These are phyloP conservation scores for Pythium brassicae DNA, from an alignment of 352 stramenopile genomes.

Conservation along the genomic window DNA sequence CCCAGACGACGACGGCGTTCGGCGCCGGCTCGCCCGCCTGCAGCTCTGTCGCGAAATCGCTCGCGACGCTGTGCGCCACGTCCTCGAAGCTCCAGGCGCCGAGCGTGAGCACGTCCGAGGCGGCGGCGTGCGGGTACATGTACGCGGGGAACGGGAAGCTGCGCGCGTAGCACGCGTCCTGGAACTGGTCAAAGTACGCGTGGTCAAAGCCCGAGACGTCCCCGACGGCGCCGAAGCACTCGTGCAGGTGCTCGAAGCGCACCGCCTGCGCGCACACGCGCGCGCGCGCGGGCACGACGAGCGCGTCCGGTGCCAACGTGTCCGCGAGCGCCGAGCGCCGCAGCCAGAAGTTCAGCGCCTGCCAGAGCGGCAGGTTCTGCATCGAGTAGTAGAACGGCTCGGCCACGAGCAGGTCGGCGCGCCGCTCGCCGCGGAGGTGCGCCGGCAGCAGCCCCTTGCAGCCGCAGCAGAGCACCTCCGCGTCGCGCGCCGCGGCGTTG, in stretches of 20 bases:
- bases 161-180: slow-evolving; percentile 59
- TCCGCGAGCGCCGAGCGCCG: slow-evolving; percentile 46
- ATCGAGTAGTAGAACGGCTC: slow-evolving; percentile 87
- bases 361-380: slow-evolving; percentile 80
- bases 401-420: slow-evolving; percentile 55
- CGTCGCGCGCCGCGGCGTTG: slow-evolving; percentile 29
- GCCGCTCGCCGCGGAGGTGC: slow-evolving; percentile 47
- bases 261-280: slow-evolving; percentile 57
- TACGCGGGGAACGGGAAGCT: slow-evolving; percentile 80
- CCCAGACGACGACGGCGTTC: slow-evolving; percentile 73
- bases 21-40: slow-evolving; percentile 7
- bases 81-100: slow-evolving; percentile 40
- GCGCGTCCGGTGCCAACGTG: slow-evolving; percentile 31
- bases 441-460: slow-evolving; percentile 59
- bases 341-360: slow-evolving; percentile 83
- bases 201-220: slow-evolving; percentile 72
- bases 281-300: slow-evolving; percentile 43
- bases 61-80: slow-evolving; percentile 32
- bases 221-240: slow-evolving; percentile 74
- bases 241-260: slow-evolving; percentile 65
- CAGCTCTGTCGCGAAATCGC: slow-evolving; percentile 15
- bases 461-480: slow-evolving; percentile 59
- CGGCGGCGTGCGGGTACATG: slow-evolving; percentile 65
- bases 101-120: slow-evolving; percentile 39
- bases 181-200: slow-evolving; percentile 67